These are phyloP conservation scores for Cryptosporidium muris DNA, from an alignment of 169 alveolate species.

Conservation along the genomic window DNA sequence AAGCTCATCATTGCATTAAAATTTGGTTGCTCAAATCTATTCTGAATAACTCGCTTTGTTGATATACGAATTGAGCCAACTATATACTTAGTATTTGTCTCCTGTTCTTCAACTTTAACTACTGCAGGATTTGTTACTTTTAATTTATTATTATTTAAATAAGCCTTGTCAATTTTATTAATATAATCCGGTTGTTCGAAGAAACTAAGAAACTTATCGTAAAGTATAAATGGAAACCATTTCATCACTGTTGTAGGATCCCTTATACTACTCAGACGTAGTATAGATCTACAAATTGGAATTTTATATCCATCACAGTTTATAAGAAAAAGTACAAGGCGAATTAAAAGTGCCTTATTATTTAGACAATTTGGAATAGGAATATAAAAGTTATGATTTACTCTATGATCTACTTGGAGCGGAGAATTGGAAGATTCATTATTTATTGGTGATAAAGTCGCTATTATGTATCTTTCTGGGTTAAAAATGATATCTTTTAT, in stretches of 20 bases:
- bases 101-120: not conserved
- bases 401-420: conserved; percentile 40
- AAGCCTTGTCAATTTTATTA: conserved; percentile 2
- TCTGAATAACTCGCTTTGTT: conserved; percentile 42
- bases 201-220: conserved; percentile 5
- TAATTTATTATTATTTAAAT: not conserved
- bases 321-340: conserved; percentile 31
- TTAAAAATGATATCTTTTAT: conserved; percentile 27
- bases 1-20: conserved; percentile 34
- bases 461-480: conserved; percentile 50
- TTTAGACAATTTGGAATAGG: conserved; percentile 65
- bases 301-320: conserved; percentile 22
- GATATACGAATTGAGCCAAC: conserved; percentile 55
- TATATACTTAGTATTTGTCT: not conserved
- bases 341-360: conserved; percentile 54
- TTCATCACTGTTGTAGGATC: conserved; percentile 71
- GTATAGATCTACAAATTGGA: conserved; percentile 64
- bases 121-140: not conserved
- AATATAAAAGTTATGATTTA: conserved; percentile 37
- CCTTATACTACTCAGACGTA: conserved; percentile 43
- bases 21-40: conserved; percentile 56
- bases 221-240: conserved; percentile 59
- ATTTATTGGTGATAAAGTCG: conserved; percentile 23
- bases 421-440: not conserved
- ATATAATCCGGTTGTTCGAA: no score